Evolutionary conservation across 805 yeast species (phyloP), one percentile per base, ranked within the genome.

Genomic region (Saccharomycopsis amapae): DNA sequence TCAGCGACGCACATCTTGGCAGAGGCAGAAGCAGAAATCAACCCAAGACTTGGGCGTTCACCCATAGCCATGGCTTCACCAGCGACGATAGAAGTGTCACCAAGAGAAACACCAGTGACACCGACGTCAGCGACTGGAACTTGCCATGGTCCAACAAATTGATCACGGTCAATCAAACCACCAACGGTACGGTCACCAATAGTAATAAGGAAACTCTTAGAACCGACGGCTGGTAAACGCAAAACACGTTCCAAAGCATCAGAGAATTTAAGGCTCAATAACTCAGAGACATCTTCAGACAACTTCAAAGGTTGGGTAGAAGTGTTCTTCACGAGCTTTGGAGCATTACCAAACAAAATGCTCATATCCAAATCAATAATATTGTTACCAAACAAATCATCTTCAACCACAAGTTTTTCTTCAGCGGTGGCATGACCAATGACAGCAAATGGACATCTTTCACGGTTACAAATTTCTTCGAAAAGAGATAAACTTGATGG

Each of bases 61-160:
- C 99, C 99, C 87, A 88, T 81, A 2, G 97, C 89, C 67, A 93
- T 68, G 6, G 97, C 96, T 69, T 93, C 99, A 71, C 99, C 99
- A n/a, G 94, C 81, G 3, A 67, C 54, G 51, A 81, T 64, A 42
- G 83, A 62, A 4, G 73, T 70, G 43, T 79, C 83, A 60, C 96
- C 96, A 42, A 87, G 72, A 1, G 96, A 84, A 0, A 97, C 81
- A 49, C 84, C 83, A 20, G 97, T 89, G 44, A 93, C 96, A 67
- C 96, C 97, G 45, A 89, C 97, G 62, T 93, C 97, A 15, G 97
- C 93, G 26, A 93, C 97, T 40, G 99, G 98, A 7, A 85, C 93
- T 72, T 93, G 99, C 97, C 97, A 93, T 61, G 97, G 97, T 33
- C 98, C 98, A 50, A 93, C 97, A 81, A 89, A 81, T 69, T 93